Evolutionary conservation across 2,329 filamentous ascomycete genomes (phyloP), one percentile per base, ranked within the genome.

Genomic region (Colletotrichum somersetense): DNA sequence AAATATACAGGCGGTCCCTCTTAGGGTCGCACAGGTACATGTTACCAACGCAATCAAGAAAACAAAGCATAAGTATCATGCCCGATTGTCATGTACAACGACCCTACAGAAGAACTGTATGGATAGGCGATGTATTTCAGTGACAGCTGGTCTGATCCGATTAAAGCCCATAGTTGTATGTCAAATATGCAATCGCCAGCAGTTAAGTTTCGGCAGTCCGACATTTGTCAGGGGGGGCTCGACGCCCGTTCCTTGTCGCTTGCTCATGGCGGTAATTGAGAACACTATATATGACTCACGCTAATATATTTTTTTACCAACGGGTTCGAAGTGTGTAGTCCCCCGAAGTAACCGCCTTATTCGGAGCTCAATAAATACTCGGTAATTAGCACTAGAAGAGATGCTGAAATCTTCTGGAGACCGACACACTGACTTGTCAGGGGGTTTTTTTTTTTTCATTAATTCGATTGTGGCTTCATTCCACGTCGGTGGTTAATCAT

Each of bases 401-500:
- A 3, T 44, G 16, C 18, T 7, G 2, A 26, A 42, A 42, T 16
- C 40, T 16, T 18, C 14, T 5, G 14, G 14, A 42, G 14, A 18
- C 40, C 5, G 5, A 42, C 40, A 42, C 40, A 16, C 3, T 42
- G 5, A 42, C 40, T 18, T 42, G 40, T 18, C 40, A 6, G 40
- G 40, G n/a, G n/a, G n/a, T n/a, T n/a, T n/a, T 18, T 14, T 4
- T 46, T 46, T 20, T 8, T 8, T 30, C 23, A 8, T 53, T 18
- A 1, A 7, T 52, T 26, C 8, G 6, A 26, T 52, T 52, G 10
- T 8, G n/a, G 7, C 23, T 16, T 16, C 4, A 2, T 8, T 26
- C 30, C 4, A 11, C n/a, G 18, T 56, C 53, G 6, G 18, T n/a
- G 18, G 16, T 55, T n/a, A 33, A n/a, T 56, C 44, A 75, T 75